These are phyloP conservation scores for Bidens hawaiensis DNA, from an alignment of 140 eudicot genomes.

Conservation along the genomic window DNA sequence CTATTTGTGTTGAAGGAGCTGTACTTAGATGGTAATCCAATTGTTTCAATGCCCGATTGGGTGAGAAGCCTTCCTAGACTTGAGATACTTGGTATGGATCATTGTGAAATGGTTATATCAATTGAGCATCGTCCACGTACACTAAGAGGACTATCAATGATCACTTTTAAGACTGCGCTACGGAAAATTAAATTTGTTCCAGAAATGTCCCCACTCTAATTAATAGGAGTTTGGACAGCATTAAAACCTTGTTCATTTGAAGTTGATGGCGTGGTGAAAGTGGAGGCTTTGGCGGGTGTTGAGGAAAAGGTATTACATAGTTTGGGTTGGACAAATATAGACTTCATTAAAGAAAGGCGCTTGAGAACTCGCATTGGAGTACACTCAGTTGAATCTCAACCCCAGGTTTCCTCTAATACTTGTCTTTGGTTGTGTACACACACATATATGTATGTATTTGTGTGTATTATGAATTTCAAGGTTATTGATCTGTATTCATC, in stretches of 20 bases:
- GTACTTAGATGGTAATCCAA: no score
- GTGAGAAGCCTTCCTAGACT: constrained; percentile 23
- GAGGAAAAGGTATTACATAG: background rate
- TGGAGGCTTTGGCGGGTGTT: background rate
- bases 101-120: background rate
- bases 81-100: background rate
- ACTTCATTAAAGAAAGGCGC: constrained; percentile 2
- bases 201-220: constrained; percentile 5
- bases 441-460: no score
- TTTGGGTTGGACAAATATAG: background rate
- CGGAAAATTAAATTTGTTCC: background rate
- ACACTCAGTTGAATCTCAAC: background rate
- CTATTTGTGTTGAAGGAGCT: constrained; percentile 13
- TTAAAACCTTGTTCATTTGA: background rate
- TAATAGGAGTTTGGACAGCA: background rate
- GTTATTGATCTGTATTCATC: background rate
- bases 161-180: background rate
- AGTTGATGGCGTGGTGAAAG: constrained; percentile 10
- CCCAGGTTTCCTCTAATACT: constrained; percentile 1
- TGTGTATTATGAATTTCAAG: background rate
- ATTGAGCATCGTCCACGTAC: constrained; percentile 8
- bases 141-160: background rate
- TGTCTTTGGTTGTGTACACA: background rate
- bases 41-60: constrained; percentile 20
- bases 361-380: background rate